Evolutionary conservation across 2,329 filamentous ascomycete species (phyloP).

Genomic region (Botryotinia globosa): DNA sequence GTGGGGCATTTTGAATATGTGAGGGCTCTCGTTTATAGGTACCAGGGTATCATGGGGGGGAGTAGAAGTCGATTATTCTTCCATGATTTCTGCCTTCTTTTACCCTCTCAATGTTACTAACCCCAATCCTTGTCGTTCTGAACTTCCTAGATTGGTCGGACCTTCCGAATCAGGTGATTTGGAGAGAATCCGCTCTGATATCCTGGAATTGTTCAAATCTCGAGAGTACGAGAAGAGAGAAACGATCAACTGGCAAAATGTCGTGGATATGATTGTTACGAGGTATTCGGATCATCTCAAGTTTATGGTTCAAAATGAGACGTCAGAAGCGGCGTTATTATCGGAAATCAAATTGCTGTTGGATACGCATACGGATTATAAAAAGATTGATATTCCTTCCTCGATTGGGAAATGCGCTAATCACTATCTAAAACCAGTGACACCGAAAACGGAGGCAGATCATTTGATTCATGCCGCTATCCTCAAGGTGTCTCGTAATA

Average conservation of each 20-base stretch:
- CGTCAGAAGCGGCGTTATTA: slow-evolving; percentile 37
- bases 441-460: slow-evolving; percentile 44
- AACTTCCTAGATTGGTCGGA: slow-evolving; percentile 30
- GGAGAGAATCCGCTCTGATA: slow-evolving; percentile 42
- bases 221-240: slow-evolving; percentile 21
- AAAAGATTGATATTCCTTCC: slow-evolving; percentile 38
- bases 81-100: slow-evolving; percentile 36
- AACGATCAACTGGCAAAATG: slow-evolving; percentile 56
- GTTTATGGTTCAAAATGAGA: slow-evolving; percentile 23
- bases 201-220: slow-evolving; percentile 44
- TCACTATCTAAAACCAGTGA: slow-evolving; percentile 44
- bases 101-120: slow-evolving; percentile 36
- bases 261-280: slow-evolving; percentile 62
- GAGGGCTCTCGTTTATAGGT: slow-evolving; percentile 43
- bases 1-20: slow-evolving; percentile 38
- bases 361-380: slow-evolving; percentile 46
- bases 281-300: slow-evolving; percentile 58
- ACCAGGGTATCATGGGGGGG: slow-evolving; percentile 44
- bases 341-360: slow-evolving; percentile 42
- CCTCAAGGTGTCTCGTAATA: slow-evolving; percentile 40
- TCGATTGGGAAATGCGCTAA: slow-evolving; percentile 48
- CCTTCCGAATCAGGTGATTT: slow-evolving; percentile 31
- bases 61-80: slow-evolving; percentile 35
- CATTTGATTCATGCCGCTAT: slow-evolving; percentile 47
- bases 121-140: slow-evolving; percentile 24